A percentile compares a stretch with the other conserved stretches of the same genome.
phyloP scores from a whole-genome alignment of 2,329 filamentous ascomycete genomes.

The Clonostachys byssicola region DNA sequence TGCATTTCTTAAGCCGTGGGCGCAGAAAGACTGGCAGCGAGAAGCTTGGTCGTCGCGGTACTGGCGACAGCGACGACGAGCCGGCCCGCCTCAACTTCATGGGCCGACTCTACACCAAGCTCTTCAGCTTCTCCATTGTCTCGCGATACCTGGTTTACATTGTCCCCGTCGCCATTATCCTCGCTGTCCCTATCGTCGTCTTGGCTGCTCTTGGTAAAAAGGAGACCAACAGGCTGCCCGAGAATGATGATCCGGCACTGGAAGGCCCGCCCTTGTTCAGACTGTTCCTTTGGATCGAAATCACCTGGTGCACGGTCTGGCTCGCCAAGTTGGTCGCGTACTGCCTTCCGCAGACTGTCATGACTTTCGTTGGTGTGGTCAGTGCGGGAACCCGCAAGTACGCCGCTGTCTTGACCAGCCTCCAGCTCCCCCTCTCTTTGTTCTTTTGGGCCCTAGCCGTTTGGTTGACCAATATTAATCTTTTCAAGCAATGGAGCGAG shows the following conservation, averaged over 20 bases:
- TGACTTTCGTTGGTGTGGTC: slow-evolving; percentile 66
- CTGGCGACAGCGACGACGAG: slow-evolving; percentile 49
- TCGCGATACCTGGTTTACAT: slow-evolving; percentile 67
- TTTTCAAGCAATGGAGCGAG: slow-evolving; percentile 39
- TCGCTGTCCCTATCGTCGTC: slow-evolving; percentile 59
- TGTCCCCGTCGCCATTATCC: slow-evolving; percentile 55
- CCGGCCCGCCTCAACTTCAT: slow-evolving; percentile 58
- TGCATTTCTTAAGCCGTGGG: slow-evolving; percentile 22
- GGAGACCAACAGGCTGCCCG: slow-evolving; percentile 21
- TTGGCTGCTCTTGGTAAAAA: too few relatives aligned
- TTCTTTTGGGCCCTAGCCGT: slow-evolving; percentile 65
- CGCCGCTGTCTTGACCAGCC: slow-evolving; percentile 56
- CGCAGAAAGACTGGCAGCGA: slow-evolving; percentile 43
- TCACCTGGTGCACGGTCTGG: slow-evolving; percentile 66
- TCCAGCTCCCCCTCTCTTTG: slow-evolving; percentile 63
- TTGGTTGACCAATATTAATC: slow-evolving; percentile 57
- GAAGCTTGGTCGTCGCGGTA: slow-evolving; percentile 33
- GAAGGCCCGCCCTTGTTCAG: slow-evolving; percentile 51
- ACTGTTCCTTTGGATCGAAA: slow-evolving; percentile 66
- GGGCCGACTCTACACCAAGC: slow-evolving; percentile 61
- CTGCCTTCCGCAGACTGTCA: slow-evolving; percentile 56
- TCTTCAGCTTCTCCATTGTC: slow-evolving; percentile 58
- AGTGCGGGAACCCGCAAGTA: slow-evolving; percentile 69
- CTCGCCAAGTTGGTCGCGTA: slow-evolving; percentile 61
- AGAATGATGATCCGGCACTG: slow-evolving; percentile 33